Evolutionary conservation across 2,329 filamentous ascomycete genomes (phyloP).

Genomic region (Microascus cirrosus): DNA sequence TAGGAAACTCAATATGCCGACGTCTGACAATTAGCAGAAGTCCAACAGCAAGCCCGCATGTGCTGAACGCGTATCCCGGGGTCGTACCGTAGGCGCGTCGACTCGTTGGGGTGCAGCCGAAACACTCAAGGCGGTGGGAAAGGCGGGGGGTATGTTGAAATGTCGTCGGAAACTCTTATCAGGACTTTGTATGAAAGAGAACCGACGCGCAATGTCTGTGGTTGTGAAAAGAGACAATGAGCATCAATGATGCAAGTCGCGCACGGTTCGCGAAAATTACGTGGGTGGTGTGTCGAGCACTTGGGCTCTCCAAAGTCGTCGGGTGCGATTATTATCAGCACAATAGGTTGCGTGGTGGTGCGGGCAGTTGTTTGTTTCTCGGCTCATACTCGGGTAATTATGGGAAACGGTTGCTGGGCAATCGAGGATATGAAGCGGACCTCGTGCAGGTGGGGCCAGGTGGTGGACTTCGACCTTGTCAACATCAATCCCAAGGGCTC

Average conservation of each 20-base stretch:
- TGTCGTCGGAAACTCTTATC: too few relatives aligned
- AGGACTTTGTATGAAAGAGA: too few relatives aligned
- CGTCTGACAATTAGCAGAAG: too few relatives aligned
- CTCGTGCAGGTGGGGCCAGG: neutral
- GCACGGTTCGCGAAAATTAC: neutral
- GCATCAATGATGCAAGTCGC: too few relatives aligned
- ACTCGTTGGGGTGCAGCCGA: too few relatives aligned
- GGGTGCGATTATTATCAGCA: neutral
- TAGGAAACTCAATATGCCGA: neutral
- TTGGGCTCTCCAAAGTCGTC: neutral
- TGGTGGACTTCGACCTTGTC: neutral
- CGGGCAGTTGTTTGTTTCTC: slow-evolving; percentile 3
- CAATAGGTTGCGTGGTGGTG: neutral
- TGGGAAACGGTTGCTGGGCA: slow-evolving; percentile 1
- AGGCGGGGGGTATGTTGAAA: neutral
- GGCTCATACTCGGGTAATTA: slow-evolving; percentile 1
- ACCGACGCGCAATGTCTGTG: too few relatives aligned
- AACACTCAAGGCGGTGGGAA: slow-evolving; percentile 5
- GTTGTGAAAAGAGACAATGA: too few relatives aligned
- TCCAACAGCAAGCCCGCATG: too few relatives aligned
- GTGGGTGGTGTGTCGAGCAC: neutral
- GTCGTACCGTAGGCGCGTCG: too few relatives aligned
- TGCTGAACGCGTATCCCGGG: neutral
- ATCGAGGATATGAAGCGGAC: neutral
- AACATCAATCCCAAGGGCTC: neutral